Evolutionary conservation across 176 grass and related monocot species (phyloP).

Genomic region (Triticum turgidum): DNA sequence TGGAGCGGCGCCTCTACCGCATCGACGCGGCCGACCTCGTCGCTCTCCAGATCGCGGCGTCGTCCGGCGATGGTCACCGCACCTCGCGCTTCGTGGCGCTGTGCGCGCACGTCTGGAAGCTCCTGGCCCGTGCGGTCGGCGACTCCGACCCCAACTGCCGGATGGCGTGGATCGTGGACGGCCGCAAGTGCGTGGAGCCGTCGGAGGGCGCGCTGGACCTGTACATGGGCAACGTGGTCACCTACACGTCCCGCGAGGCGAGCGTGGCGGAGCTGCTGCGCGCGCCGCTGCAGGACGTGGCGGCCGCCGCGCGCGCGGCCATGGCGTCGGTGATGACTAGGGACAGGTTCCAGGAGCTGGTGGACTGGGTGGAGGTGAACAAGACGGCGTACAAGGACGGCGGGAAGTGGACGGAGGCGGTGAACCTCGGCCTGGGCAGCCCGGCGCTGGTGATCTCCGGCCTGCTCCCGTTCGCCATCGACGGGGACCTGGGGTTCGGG

Average conservation of each 20-base stretch:
- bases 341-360: conserved; percentile 62
- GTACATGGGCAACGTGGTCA: conserved; percentile 64
- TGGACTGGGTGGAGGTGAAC: conserved; percentile 77
- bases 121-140: conserved; percentile 49
- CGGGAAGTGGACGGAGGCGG: conserved; percentile 78
- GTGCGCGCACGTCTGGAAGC: conserved; percentile 69
- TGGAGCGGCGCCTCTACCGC: conserved; percentile 51
- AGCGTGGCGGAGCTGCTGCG: conserved; percentile 37
- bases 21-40: conserved; percentile 47
- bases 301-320: conserved; percentile 25
- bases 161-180: conserved; percentile 65
- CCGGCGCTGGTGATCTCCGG: conserved; percentile 52
- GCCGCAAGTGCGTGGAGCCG: conserved; percentile 45
- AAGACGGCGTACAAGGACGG: conserved; percentile 50
- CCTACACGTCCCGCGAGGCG: conserved; percentile 50
- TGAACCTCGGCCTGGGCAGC: conserved; percentile 63
- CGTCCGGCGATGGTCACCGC: not conserved
- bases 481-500: conserved; percentile 67
- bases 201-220: conserved; percentile 35
- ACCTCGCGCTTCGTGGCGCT: conserved; percentile 51
- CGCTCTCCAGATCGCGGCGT: conserved; percentile 18
- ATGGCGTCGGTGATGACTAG: conserved; percentile 35
- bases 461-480: conserved; percentile 45
- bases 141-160: conserved; percentile 55
- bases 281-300: conserved; percentile 32